phyloP scores from a whole-genome alignment of 192 early-diverging fungal genomes.

The Coemansia sp. region DNA sequence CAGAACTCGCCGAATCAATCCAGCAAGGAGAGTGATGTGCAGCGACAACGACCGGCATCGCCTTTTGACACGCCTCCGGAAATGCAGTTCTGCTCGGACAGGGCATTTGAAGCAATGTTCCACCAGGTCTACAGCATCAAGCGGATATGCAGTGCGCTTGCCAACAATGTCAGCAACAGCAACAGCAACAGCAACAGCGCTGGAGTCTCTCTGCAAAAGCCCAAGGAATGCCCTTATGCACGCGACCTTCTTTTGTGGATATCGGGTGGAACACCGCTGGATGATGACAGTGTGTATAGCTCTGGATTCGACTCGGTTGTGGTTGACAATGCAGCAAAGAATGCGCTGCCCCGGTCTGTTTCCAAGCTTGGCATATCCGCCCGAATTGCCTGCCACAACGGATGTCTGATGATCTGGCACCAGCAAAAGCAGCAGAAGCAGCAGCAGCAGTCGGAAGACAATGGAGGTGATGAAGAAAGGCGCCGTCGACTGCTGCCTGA shows the following conservation, averaged over 20 bases:
- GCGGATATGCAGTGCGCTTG: conserved; percentile 2
- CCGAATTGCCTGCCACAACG: conserved; percentile 17
- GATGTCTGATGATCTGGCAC: conserved; percentile 23
- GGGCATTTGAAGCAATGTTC: conserved; percentile 14
- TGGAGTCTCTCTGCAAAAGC: not conserved
- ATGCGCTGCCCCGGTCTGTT: conserved; percentile 22
- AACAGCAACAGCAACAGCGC: too few species aligned
- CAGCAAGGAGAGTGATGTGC: not conserved
- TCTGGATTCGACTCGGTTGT: conserved; percentile 3
- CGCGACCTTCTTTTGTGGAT: not conserved
- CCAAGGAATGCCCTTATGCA: not conserved
- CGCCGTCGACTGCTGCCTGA: too few species aligned
- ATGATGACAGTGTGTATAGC: not conserved
- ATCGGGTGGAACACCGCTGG: not conserved
- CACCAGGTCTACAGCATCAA: conserved; percentile 32
- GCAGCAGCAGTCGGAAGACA: not conserved
- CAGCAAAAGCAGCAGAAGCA: not conserved
- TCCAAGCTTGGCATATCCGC: conserved; percentile 28
- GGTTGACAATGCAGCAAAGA: conserved; percentile 36
- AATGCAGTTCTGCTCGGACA: not conserved
- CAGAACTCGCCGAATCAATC: not conserved
- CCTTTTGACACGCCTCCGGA: conserved; percentile 21
- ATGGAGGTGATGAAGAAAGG: not conserved
- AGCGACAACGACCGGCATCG: not conserved
- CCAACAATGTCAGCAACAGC: not conserved